phyloP scores from a whole-genome alignment of 192 early-diverging fungal species.

The Jimgerdemannia flammicorona region DNA sequence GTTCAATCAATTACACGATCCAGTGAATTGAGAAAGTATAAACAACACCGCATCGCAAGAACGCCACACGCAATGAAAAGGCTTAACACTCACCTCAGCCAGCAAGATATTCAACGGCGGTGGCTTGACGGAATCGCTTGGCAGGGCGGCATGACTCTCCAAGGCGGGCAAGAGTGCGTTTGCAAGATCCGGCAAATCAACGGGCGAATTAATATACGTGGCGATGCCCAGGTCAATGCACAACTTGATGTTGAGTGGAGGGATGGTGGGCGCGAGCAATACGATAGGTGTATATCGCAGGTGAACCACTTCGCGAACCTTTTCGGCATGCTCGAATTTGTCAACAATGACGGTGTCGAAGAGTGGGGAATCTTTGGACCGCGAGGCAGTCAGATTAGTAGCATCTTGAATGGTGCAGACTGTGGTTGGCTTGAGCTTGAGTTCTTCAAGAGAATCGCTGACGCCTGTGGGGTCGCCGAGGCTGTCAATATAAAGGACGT shows the following conservation, averaged over 20 bases:
- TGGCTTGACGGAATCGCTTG: constrained; percentile 56
- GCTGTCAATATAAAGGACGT: constrained; percentile 64
- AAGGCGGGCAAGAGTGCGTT: constrained; percentile 70
- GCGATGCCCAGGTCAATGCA: constrained; percentile 68
- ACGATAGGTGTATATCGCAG: constrained; percentile 76
- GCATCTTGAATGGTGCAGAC: constrained; percentile 47
- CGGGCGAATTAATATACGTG: constrained; percentile 66
- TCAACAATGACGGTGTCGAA: constrained; percentile 73
- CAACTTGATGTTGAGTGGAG: constrained; percentile 60
- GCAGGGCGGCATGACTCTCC: constrained; percentile 58
- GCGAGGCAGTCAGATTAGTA: constrained; percentile 28
- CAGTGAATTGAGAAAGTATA: too few species aligned
- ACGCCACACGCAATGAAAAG: too few species aligned
- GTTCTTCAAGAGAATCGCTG: constrained; percentile 42
- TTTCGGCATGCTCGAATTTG: constrained; percentile 51
- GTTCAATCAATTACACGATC: too few species aligned
- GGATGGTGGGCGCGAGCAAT: constrained; percentile 50
- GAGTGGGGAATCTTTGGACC: constrained; percentile 27
- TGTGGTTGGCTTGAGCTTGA: constrained; percentile 41
- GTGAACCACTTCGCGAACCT: constrained; percentile 54
- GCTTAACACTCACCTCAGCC: constrained; percentile 42
- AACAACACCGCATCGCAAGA: too few species aligned
- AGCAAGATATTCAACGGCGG: constrained; percentile 72
- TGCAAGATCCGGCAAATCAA: constrained; percentile 55
- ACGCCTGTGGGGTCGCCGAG: constrained; percentile 38